Conservation (phyloP, 768 basidiomycete species). For the Agaricus blazei region DNA sequence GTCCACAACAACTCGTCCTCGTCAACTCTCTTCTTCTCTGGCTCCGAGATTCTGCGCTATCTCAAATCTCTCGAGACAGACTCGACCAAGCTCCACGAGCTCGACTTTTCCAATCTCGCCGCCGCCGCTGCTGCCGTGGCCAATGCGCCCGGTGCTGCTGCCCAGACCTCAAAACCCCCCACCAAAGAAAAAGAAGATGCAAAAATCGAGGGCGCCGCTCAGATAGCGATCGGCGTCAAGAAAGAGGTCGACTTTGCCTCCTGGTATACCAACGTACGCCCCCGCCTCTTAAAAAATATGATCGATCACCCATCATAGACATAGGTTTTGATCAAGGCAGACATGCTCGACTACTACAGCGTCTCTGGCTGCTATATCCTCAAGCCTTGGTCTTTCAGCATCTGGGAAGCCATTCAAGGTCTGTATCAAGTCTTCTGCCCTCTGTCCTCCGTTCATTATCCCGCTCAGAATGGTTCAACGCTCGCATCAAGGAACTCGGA, state of each 20-base stretch:
- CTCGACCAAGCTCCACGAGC: conserved; percentile 57
- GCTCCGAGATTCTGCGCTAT: conserved; percentile 69
- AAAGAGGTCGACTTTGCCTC: conserved; percentile 93
- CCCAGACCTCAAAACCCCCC: conserved; percentile 32
- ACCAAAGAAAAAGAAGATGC: conserved; percentile 66
- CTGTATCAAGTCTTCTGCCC: conserved; percentile 14
- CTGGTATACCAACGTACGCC: conserved; percentile 87
- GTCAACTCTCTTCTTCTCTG: conserved; percentile 73
- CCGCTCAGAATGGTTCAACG: conserved; percentile 85
- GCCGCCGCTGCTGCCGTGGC: conserved; percentile 19
- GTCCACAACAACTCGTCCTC: conserved; percentile 70
- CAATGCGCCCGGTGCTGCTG: conserved; percentile 24
- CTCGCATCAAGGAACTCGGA: conserved; percentile 85
- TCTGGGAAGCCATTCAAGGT: conserved; percentile 97
- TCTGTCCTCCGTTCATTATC: conserved; percentile 1
- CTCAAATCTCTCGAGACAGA: conserved; percentile 67
- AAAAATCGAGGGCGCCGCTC: conserved; percentile 83
- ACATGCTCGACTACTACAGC: conserved; percentile 99
- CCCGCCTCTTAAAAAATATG: neutral
- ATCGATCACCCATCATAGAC: conserved; percentile 9
- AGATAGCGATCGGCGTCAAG: conserved; percentile 92
- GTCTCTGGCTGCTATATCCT: conserved; percentile 99
- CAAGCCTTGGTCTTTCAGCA: conserved; percentile 94
- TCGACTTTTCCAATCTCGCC: conserved; percentile 68
- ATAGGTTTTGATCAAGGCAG: conserved; percentile 94